Evolutionary conservation across 2,329 filamentous ascomycete species (phyloP), one percentile per base, ranked within the genome.

Genomic region (Sphaerulina vaccinii): DNA sequence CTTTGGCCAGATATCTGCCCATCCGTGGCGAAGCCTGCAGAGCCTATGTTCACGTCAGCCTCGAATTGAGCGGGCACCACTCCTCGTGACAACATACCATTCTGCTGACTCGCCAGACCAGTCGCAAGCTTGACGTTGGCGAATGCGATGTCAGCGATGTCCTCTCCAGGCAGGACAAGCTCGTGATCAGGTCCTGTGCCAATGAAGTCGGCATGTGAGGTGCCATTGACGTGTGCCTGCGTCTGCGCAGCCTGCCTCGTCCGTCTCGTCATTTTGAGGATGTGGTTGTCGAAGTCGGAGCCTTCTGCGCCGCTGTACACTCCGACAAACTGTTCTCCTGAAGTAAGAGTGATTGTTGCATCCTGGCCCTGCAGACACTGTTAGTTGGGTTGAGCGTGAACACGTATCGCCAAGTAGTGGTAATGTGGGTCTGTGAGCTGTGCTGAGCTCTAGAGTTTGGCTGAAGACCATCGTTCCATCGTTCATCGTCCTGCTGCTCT

Each of bases 1-100:
- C 85, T 81, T 19, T 39, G 35, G 59, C 87, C 87, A 6, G 91
- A 93, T 57, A 97, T 96, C 64, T 93, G 89, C 27, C 83, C 77
- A 67, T 97, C 92, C 19, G 92, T 97, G 58, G 87, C 85, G 73
- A 97, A 96, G 36, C 82, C 75, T 61, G 80, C 79, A 9, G 61
- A 58, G 57, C 87, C 88, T 93, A 57, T 21, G 40, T 39, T 5
- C 54, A 23, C n/a, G 51, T 61, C 40, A 65, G 62, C 41, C 11
- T 19, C 15, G 16, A 36, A 10, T 10, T 3, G 24, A 29, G 5
- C 38, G 27, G 19, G 13, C 24, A 21, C 9, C 33, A 22, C 16
- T 16, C 7, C 16, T 15, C 13, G 9, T 32, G 18, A 16, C 16
- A 19, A 62, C 71, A 55, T 74, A 85, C 83, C 82, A 71, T 86